Evolutionary conservation across 2,329 filamentous ascomycete genomes (phyloP), one percentile per base, ranked within the genome.

Genomic region (Hysterium pulicare): DNA sequence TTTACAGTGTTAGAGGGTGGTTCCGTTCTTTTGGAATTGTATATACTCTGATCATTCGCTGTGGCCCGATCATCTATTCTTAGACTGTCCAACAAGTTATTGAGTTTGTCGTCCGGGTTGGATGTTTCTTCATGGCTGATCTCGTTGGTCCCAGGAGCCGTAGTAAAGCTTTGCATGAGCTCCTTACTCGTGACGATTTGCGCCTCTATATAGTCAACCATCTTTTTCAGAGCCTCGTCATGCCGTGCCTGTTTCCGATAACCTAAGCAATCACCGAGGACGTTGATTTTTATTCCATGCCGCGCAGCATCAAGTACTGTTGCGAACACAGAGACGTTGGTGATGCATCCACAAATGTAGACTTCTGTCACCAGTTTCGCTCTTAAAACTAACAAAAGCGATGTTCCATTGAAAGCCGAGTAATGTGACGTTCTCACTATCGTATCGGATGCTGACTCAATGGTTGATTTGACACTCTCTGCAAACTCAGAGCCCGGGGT

Each of bases 291-390:
- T 57, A 95, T 83, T 4, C 90, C 93, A 64, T 96, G 86, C 16
- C 86, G 81, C 2, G 88, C 90, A 9, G 91, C 93, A 59, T 96
- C 93, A 49, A 95, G 76, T 3, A 90, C 90, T 1, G 91, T 96
- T 6, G 93, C 91, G 61, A 93, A 90, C 35, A 97, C 83, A 23
- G 90, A 90, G 26, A 94, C 74, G 57, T 97, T 96, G 33, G 85
- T 87, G 37, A 95, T 77, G 33, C 86, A 85, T 17, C 93, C 93
- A 58, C 87, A 94, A 19, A 97, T 79, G 66, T 87, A 96, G 10
- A 98, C 73, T 57, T 96, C 87, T 2, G 90, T 95, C 45, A 95
- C 82, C 52, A 96, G 83, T 49, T 83, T 86, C n/a, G 83, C 82
- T n/a, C 90, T 81, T 34, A 97, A 71, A n/a, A 82, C 76, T 38